A percentile compares a stretch with the other conserved stretches of the same genome.
Evolutionary conservation across 495 filamentous ascomycete species (phyloP).

Genomic region (Platismatia glauca): DNA sequence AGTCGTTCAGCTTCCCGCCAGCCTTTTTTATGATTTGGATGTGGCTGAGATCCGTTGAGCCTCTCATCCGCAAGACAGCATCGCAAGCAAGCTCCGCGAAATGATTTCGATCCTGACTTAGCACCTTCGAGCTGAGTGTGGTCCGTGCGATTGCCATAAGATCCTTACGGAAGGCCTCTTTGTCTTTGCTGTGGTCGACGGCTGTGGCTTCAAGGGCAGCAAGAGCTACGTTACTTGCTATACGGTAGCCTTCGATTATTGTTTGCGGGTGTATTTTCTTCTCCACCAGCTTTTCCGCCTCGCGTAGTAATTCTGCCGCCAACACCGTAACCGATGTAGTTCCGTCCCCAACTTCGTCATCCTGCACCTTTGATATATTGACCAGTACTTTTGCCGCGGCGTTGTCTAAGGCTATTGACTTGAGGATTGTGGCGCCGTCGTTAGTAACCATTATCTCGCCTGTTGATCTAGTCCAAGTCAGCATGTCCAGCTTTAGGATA

Average conservation of each 20-base stretch:
- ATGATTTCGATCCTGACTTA: constrained; percentile 86
- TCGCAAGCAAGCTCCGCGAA: constrained; percentile 89
- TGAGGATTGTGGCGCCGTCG: constrained; percentile 95
- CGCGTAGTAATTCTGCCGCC: constrained; percentile 87
- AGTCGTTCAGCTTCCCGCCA: constrained; percentile 92
- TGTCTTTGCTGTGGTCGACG: constrained; percentile 78
- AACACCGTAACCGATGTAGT: constrained; percentile 89
- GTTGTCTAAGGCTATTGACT: constrained; percentile 98
- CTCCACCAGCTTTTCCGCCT: constrained; percentile 93
- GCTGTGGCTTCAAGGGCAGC: constrained; percentile 73
- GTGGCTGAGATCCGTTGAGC: constrained; percentile 89
- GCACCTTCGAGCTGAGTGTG: constrained; percentile 95
- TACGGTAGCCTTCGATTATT: constrained; percentile 97
- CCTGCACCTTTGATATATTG: constrained; percentile 98
- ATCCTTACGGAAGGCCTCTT: constrained; percentile 78
- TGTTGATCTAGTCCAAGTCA: constrained; percentile 58
- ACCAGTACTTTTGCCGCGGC: constrained; percentile 95
- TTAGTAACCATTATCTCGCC: constrained; percentile 97
- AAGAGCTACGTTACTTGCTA: constrained; percentile 84
- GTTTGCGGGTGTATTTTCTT: constrained; percentile 98
- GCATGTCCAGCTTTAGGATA: constrained; percentile 8
- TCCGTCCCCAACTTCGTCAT: constrained; percentile 96
- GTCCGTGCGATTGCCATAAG: constrained; percentile 85
- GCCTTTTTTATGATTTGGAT: constrained; percentile 99
- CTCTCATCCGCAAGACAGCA: constrained; percentile 81